A percentile compares a stretch with the other conserved stretches of the same genome.
Evolutionary conservation across 1,284 basidiomycete genomes (phyloP).

Genomic region (Tylopilus sp.): DNA sequence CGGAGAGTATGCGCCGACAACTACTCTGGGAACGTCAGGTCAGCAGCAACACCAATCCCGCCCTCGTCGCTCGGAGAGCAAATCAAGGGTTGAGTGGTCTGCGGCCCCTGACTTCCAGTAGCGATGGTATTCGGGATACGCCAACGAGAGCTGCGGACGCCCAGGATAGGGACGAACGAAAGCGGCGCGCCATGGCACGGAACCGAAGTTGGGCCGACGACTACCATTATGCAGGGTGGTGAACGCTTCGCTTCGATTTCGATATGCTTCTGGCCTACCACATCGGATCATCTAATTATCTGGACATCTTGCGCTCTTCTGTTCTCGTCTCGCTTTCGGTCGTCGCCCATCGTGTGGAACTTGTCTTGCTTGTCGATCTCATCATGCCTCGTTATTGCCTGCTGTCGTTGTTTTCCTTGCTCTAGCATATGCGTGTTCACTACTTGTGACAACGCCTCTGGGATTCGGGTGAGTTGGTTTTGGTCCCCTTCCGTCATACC

Average conservation of each 20-base stretch:
- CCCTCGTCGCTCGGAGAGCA: slow-evolving; percentile 39
- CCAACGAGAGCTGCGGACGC: slow-evolving; percentile 19
- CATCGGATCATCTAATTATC: slow-evolving; percentile 28
- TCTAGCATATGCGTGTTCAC: slow-evolving; percentile 19
- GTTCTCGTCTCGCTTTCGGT: slow-evolving; percentile 19
- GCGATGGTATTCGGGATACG: slow-evolving; percentile 18
- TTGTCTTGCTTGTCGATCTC: slow-evolving; percentile 21
- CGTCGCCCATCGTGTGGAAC: slow-evolving; percentile 20
- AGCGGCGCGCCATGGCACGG: slow-evolving; percentile 48
- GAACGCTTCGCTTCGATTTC: slow-evolving; percentile 9
- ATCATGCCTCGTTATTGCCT: slow-evolving; percentile 5
- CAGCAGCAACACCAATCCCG: slow-evolving; percentile 50
- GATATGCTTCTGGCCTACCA: slow-evolving; percentile 9
- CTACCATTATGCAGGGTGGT: slow-evolving; percentile 69
- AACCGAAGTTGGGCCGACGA: slow-evolving; percentile 71
- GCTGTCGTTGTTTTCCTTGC: slow-evolving; percentile 11
- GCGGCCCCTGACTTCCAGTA: slow-evolving; percentile 43
- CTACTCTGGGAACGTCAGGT: slow-evolving; percentile 83
- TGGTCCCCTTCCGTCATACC: slow-evolving; percentile 13
- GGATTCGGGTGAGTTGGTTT: slow-evolving; percentile 13
- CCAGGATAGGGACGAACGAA: slow-evolving; percentile 41
- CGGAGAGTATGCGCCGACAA: slow-evolving; percentile 80
- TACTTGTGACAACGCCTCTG: slow-evolving; percentile 8
- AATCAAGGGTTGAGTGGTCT: slow-evolving; percentile 37
- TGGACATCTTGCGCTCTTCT: slow-evolving; percentile 23